phyloP scores from a whole-genome alignment of 2,329 filamentous ascomycete species.

The Hypoxylon sp. region DNA sequence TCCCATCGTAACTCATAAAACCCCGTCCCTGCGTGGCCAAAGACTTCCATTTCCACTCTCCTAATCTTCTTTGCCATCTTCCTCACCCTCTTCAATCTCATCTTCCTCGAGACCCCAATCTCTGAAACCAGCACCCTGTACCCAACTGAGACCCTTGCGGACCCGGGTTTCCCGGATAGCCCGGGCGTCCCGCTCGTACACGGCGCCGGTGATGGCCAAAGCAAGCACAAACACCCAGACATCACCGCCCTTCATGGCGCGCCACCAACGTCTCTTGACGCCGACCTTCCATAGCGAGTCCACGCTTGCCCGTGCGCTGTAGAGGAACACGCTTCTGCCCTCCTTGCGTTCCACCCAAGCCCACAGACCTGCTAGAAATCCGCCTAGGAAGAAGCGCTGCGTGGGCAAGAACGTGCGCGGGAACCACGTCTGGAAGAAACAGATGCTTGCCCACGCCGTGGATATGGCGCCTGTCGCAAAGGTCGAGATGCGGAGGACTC shows the following conservation, averaged over 20 bases:
- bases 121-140: conserved; percentile 77
- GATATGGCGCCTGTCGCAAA: conserved; percentile 86
- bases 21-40: neutral
- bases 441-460: conserved; percentile 87
- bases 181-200: conserved; percentile 76
- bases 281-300: conserved; percentile 92
- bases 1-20: conserved; percentile 19
- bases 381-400: conserved; percentile 89
- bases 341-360: conserved; percentile 75
- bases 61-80: conserved; percentile 29
- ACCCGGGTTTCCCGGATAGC: conserved; percentile 73
- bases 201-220: conserved; percentile 77
- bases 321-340: conserved; percentile 77
- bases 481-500: conserved; percentile 76
- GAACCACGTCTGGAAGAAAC: conserved; percentile 83
- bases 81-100: conserved; percentile 51
- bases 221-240: conserved; percentile 83
- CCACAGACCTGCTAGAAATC: conserved; percentile 86
- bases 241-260: conserved; percentile 81
- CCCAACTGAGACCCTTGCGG: conserved; percentile 76
- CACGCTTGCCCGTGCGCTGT: conserved; percentile 78
- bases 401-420: conserved; percentile 79
- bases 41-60: neutral
- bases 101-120: conserved; percentile 69
- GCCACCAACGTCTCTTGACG: conserved; percentile 90